Conservation (phyloP, 768 basidiomycete genomes). For the Termitomyces sp. region DNA sequence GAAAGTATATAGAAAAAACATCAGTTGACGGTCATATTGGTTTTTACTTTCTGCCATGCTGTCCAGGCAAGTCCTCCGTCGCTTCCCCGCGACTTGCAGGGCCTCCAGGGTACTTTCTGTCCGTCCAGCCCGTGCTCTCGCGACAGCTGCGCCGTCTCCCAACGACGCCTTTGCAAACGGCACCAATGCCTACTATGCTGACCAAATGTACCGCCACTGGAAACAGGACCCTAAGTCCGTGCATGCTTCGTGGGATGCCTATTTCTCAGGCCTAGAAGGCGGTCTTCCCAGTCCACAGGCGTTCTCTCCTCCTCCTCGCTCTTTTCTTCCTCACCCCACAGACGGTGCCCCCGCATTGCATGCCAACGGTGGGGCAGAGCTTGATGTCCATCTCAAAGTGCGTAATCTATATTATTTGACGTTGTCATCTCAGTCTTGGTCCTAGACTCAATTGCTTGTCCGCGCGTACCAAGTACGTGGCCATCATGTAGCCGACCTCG, state of each 20-base stretch:
- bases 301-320: constrained; percentile 77
- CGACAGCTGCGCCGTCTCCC: constrained; percentile 57
- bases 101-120: constrained; percentile 11
- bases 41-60: constrained; percentile 23
- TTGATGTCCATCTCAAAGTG: constrained; percentile 95
- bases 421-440: constrained; percentile 6
- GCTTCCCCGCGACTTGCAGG: constrained; percentile 24
- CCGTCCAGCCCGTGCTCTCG: constrained; percentile 32
- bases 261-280: constrained; percentile 91
- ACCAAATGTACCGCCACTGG: constrained; percentile 96
- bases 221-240: constrained; percentile 87
- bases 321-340: constrained; percentile 61
- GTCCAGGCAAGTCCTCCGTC: constrained; percentile 32
- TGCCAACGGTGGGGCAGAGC: constrained; percentile 65
- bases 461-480: constrained; percentile 99
- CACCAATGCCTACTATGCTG: constrained; percentile 92
- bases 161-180: constrained; percentile 92
- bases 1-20: not conserved
- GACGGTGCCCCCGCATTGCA: constrained; percentile 81
- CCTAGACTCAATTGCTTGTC: constrained; percentile 92
- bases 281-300: constrained; percentile 78
- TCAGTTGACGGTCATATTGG: not conserved
- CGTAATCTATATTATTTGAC: constrained; percentile 18
- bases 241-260: constrained; percentile 91
- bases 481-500: constrained; percentile 93